Conservation (phyloP, 1,284 basidiomycete genomes). For the Binderoboletus segoi region DNA sequence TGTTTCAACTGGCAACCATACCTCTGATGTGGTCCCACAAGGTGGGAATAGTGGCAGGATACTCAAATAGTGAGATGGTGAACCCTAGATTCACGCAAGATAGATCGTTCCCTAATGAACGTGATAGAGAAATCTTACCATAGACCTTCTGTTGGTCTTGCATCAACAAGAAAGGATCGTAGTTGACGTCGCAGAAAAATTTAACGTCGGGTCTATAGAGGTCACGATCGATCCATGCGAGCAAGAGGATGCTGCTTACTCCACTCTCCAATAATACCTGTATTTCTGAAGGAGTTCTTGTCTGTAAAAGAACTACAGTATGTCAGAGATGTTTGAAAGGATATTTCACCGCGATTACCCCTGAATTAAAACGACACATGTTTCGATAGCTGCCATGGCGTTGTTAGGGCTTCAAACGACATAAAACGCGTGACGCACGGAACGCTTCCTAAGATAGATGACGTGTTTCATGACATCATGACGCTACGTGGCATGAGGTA, state of each 20-base stretch:
- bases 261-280: conserved; percentile 92
- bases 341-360: conserved; percentile 52
- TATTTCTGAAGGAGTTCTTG: conserved; percentile 81
- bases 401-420: conserved; percentile 9
- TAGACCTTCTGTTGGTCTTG: conserved; percentile 86
- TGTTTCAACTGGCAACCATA: conserved; percentile 29
- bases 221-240: not conserved
- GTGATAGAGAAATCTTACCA: conserved; percentile 43
- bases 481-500: not conserved
- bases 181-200: conserved; percentile 85
- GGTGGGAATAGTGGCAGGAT: conserved; percentile 82
- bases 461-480: not conserved
- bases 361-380: conserved; percentile 95
- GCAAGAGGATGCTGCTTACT: conserved; percentile 41
- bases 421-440: conserved; percentile 46
- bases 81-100: conserved; percentile 55
- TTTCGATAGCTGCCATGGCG: conserved; percentile 65
- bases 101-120: not conserved
- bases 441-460: conserved; percentile 54
- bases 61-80: conserved; percentile 85
- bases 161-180: conserved; percentile 91
- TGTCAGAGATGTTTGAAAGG: not conserved
- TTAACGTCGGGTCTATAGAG: conserved; percentile 73
- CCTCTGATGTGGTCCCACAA: conserved; percentile 81
- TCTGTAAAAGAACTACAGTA: conserved; percentile 78